A percentile compares a stretch with the other conserved stretches of the same genome.
These are phyloP conservation scores for Mucor plumbeus DNA, from an alignment of 371 early-diverging fungal genomes.

Conservation along the genomic window DNA sequence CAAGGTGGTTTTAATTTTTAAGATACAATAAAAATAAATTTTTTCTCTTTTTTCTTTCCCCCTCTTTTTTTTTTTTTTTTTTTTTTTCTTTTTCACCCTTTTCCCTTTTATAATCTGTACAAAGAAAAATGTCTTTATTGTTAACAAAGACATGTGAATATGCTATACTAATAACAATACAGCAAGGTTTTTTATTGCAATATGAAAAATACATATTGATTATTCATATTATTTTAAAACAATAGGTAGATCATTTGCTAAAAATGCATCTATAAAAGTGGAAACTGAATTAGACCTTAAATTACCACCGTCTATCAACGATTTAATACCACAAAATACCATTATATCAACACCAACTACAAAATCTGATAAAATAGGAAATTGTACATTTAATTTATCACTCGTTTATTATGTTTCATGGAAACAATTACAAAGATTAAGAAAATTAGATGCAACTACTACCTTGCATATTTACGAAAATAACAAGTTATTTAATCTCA, in stretches of 20 bases:
- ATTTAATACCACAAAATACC: conserved; percentile 50
- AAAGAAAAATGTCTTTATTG: conserved; percentile 45
- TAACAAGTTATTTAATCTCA: conserved; percentile 13
- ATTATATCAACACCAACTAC: conserved; percentile 36
- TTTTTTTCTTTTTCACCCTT: neutral
- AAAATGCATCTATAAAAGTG: conserved; percentile 22
- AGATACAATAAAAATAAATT: neutral
- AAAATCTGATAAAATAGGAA: conserved; percentile 33
- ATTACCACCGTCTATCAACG: conserved; percentile 49
- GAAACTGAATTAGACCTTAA: conserved; percentile 50
- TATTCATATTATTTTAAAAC: neutral
- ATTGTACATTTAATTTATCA: conserved; percentile 35
- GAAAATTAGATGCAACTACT: conserved; percentile 39
- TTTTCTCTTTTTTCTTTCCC: conserved; percentile 5
- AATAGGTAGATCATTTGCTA: conserved; percentile 33
- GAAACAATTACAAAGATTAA: conserved; percentile 45
- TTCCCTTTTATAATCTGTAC: no score
- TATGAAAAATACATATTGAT: neutral
- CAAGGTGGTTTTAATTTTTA: conserved; percentile 77
- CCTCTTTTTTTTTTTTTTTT: conserved; percentile 9
- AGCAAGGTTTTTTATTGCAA: conserved; percentile 38
- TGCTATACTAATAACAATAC: conserved; percentile 50
- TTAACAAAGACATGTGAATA: conserved; percentile 57
- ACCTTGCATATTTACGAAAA: conserved; percentile 20
- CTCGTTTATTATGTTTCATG: conserved; percentile 50